Conservation (phyloP, 1,139 yeast species). For the Hyphopichia burtonii region DNA sequence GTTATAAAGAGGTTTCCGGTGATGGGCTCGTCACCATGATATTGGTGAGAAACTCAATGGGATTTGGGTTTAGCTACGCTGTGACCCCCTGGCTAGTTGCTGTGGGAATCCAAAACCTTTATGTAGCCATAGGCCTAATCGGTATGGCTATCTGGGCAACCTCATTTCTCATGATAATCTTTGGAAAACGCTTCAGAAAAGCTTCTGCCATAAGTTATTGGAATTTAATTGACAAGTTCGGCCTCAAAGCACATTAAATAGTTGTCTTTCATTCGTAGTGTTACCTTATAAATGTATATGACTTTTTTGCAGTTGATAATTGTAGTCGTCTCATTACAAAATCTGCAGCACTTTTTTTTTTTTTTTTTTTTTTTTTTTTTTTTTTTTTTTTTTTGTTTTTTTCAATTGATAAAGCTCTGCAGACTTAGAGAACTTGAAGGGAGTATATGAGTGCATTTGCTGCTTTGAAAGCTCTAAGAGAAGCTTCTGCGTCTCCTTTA, state of each 20-base stretch:
- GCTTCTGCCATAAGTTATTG: constrained; percentile 19
- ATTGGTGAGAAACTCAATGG: constrained; percentile 20
- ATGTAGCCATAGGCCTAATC: constrained; percentile 20
- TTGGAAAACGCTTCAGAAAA: constrained; percentile 22
- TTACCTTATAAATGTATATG: no score
- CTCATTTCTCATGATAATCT: constrained; percentile 20
- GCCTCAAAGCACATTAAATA: constrained; percentile 18
- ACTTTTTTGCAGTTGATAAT: no score
- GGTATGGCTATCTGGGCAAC: constrained; percentile 23
- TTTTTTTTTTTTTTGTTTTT: no score
- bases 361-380: not conserved
- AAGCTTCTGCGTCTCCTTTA: constrained; percentile 3
- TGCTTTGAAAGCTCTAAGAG: constrained; percentile 31
- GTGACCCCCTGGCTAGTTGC: constrained; percentile 22
- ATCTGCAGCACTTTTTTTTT: no score
- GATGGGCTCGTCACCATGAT: constrained; percentile 22
- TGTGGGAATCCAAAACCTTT: constrained; percentile 19
- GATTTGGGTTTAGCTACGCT: constrained; percentile 21
- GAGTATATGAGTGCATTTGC: constrained; percentile 56
- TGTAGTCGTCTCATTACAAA: no score
- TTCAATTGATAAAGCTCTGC: no score
- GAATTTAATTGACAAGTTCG: constrained; percentile 19
- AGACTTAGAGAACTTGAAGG: no score
- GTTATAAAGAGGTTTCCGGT: constrained; percentile 20
- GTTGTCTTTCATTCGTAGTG: no score